Evolutionary conservation across 2,329 filamentous ascomycete genomes (phyloP).

Genomic region (Cytospora mali): DNA sequence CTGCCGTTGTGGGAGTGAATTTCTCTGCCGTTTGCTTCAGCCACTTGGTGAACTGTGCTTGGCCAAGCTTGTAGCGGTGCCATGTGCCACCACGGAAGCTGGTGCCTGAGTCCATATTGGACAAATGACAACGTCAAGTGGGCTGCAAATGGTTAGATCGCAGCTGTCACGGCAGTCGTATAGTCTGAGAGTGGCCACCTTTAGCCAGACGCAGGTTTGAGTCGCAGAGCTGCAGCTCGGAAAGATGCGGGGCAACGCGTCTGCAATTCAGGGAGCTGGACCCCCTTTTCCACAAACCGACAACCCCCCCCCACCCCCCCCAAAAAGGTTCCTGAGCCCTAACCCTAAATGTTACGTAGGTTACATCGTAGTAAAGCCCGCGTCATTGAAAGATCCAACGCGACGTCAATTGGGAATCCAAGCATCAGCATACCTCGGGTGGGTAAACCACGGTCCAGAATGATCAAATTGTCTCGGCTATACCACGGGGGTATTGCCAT

Average conservation of each 20-base stretch:
- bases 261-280: not conserved
- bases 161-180: not conserved
- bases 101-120: slow-evolving; percentile 6
- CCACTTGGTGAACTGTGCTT: slow-evolving; percentile 18
- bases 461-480: too few species aligned
- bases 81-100: slow-evolving; percentile 11
- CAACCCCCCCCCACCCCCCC: too few species aligned
- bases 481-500: too few species aligned
- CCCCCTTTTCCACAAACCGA: not conserved
- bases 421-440: too few species aligned
- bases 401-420: too few species aligned
- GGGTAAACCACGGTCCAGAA: too few species aligned
- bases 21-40: slow-evolving; percentile 28
- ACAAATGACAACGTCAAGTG: not conserved
- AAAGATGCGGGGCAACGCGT: not conserved
- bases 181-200: not conserved
- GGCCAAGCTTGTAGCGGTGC: slow-evolving; percentile 21
- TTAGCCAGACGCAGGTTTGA: not conserved
- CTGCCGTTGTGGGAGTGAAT: slow-evolving; percentile 13
- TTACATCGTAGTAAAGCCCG: too few species aligned
- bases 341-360: too few species aligned
- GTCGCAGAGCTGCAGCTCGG: not conserved
- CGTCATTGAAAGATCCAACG: too few species aligned
- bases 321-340: not conserved
- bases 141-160: not conserved